Evolutionary conservation across 108 stramenopile species (phyloP).

Genomic region (Chaetoceros muelleri): DNA sequence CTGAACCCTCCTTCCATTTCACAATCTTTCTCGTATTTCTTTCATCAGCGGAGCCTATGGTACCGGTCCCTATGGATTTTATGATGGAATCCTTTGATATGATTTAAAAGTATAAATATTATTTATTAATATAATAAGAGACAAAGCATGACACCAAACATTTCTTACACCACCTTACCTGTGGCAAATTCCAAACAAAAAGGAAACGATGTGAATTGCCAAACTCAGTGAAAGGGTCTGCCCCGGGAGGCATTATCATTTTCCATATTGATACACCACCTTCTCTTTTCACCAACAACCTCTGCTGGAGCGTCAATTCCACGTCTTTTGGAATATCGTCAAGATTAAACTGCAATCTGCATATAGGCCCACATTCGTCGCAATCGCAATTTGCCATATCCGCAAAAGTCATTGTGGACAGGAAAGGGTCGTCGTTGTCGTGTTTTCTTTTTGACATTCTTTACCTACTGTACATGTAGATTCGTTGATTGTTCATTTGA

Average conservation of each 20-base stretch:
- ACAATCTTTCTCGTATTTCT: conserved; percentile 27
- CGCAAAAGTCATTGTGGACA: conserved; percentile 49
- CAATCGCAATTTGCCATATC: conserved; percentile 25
- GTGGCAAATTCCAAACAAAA: conserved; percentile 22
- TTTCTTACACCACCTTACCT: no score
- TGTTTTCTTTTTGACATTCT: no score
- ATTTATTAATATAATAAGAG: no score
- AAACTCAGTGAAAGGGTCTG: conserved; percentile 53
- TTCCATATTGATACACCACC: conserved; percentile 32
- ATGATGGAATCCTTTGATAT: conserved; percentile 12
- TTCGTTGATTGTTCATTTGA: no score
- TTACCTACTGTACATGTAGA: no score
- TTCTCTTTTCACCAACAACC: conserved; percentile 30
- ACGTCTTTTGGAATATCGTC: conserved; percentile 15
- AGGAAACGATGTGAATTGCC: conserved; percentile 42
- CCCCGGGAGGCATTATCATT: conserved; percentile 22
- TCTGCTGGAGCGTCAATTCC: conserved; percentile 27
- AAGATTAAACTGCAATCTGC: conserved; percentile 15
- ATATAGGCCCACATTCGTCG: conserved; percentile 34
- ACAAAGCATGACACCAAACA: no score
- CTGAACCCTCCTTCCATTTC: conserved; percentile 35
- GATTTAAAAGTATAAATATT: background rate
- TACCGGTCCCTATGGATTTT: conserved; percentile 57
- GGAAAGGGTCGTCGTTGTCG: conserved; percentile 30
- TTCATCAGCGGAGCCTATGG: conserved; percentile 55